Base-by-base conservation (phyloP, 2,329 filamentous ascomycete species). In the Aureobasidium zeae region DNA sequence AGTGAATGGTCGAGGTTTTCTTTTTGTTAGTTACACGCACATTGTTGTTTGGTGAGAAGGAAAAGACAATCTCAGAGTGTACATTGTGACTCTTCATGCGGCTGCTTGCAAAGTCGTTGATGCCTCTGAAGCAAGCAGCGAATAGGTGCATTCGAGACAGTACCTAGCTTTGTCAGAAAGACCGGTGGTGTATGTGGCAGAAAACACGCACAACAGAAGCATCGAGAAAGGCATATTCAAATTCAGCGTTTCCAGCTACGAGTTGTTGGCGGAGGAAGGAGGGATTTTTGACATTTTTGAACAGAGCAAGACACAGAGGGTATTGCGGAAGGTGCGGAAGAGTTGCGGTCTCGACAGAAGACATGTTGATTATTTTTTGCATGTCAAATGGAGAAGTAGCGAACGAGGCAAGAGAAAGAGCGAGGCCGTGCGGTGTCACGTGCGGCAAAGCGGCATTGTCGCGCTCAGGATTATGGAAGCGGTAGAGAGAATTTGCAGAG, bases 201-300 rank as follows among this genome's bases (percentile, higher is more conserved):
- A 21, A 38, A 34, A 25, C 30, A 41, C 50, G 2, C 71, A 88
- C 81, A 61, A 84, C 76, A 33, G 76, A 78, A 15, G 87, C 87
- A 65, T 98, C 89, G 34, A 98, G 75, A 52, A 98, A 83, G 24
- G 88, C 87, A 69, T 96, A 96, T 63, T 96, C 87, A 55, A 88
- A 96, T 7, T 81, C 80, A 9, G 76, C 58, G 58, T 96, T 94
- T 41, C 85, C 83, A 5, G 77, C 74, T n/a, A 96, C 71, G 4
- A 98, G 76, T 65, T 95, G 88, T 53, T 81, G 71, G 41, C 87
- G 81, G 31, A 98, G 70, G 57, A 82, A 87, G 1, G 74, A 64
- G 9, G 86, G 75, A 61, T 98, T 98, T 49, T 74, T 61, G 45
- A 96, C 76, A 59, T 85, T 68, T 16, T 70, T 74, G 67, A 91